Base-by-base conservation (phyloP, 352 stramenopile genomes). In the Aphanomyces euteiches region DNA sequence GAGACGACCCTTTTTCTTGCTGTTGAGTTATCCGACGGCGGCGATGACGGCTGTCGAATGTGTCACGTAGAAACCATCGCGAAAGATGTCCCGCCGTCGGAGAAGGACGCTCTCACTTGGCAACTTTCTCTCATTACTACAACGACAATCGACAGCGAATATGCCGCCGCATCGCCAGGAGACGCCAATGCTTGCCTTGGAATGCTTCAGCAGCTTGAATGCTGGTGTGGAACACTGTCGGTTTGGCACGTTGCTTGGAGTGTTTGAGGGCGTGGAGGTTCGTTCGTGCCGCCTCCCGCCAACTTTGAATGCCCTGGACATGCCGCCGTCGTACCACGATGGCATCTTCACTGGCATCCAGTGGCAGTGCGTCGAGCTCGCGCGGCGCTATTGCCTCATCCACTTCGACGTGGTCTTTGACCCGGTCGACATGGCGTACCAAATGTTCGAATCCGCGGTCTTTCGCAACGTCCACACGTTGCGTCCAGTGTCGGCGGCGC, bases 331-430 rank as follows among this genome's bases (percentile, higher is more conserved):
- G 15, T 67, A 56, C 47, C 37, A 67, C 47, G 41, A 67, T 34
- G 60, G 60, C 17, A 19, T 67, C 19, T 67, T 56, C 47, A 56
- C 60, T 4, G 60, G 60, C 4, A 37, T 67, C 17, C 60, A 67
- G 60, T 67, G 60, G 60, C 60, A 67, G 47, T 67, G 60, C 47
- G 60, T 67, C 41, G 60, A 67, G 37, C 47, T 67, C 43, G 60
- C 60, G 34, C 41, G 60, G 7, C 60, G 60, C 37, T 67, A 67
- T 37, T 37, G 45, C 21, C 15, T 67, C 43, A 41, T 67, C 8
- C 60, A 28, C 7, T 15, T 10, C 10, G 47, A 37, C 47, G 37
- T 67, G 28, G 54, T 41, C 13, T 67, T 67, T 15, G 45, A 37
- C 12, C 21, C 8, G 19, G 54, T 67, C 47, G 28, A 41, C 8